phyloP scores from a whole-genome alignment of 2,329 filamentous ascomycete species.

The Simplicillium aogashimaense region DNA sequence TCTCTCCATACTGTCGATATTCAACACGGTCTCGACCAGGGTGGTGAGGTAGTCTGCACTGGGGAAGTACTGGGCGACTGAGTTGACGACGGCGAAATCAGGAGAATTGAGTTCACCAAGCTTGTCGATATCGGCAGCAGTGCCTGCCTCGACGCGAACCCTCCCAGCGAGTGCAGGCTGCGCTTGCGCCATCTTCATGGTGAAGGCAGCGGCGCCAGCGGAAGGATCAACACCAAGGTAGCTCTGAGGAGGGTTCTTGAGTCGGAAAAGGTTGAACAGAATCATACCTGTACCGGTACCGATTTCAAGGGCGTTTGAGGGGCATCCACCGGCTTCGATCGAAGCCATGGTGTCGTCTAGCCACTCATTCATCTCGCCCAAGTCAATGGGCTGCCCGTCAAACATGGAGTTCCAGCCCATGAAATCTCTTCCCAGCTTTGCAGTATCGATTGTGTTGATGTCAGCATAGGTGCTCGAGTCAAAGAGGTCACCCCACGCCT shows the following conservation, averaged over 20 bases:
- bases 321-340: conserved; percentile 7
- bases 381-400: conserved; percentile 15
- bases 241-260: conserved; percentile 10
- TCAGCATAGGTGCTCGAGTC: conserved; percentile 8
- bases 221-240: conserved; percentile 19
- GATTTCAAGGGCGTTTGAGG: conserved; percentile 15
- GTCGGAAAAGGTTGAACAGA: conserved; percentile 19
- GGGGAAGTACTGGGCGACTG: conserved; percentile 8
- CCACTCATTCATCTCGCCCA: conserved; percentile 20
- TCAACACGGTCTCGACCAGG: conserved; percentile 1
- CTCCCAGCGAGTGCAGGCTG: conserved; percentile 8
- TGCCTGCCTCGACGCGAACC: conserved; percentile 9
- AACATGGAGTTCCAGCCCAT: conserved; percentile 21
- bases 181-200: conserved; percentile 7
- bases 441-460: conserved; percentile 6
- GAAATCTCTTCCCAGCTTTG: conserved; percentile 15
- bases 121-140: conserved; percentile 10
- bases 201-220: conserved; percentile 10
- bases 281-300: conserved; percentile 21
- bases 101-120: conserved; percentile 2
- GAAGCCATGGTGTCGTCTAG: conserved; percentile 17
- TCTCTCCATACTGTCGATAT: neutral
- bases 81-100: conserved; percentile 13
- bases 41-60: conserved; percentile 1
- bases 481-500: conserved; percentile 10